Evolutionary conservation across 1,139 yeast genomes (phyloP).

Genomic region (Diutina rugosa): DNA sequence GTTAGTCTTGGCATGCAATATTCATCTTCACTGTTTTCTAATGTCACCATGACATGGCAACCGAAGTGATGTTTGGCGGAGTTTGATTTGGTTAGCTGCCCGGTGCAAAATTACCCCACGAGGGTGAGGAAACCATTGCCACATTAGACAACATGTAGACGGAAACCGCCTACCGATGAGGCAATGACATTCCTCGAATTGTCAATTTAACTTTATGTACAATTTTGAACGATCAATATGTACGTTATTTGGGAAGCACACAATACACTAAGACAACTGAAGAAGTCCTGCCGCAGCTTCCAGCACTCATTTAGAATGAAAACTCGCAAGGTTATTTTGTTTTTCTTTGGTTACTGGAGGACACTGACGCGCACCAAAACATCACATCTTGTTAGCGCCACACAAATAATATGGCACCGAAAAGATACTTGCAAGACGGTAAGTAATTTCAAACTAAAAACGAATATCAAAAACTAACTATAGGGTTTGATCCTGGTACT

Average conservation of each 20-base stretch:
- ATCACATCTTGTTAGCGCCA: neutral
- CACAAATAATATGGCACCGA: neutral
- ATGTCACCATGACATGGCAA: neutral
- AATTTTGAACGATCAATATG: too few relatives aligned
- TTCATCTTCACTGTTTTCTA: neutral
- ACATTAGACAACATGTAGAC: neutral
- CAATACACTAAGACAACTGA: too few relatives aligned
- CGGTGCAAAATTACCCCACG: neutral
- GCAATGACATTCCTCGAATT: too few relatives aligned
- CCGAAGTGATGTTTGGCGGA: neutral
- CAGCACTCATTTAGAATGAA: neutral
- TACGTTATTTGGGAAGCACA: too few relatives aligned
- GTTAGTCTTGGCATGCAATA: neutral
- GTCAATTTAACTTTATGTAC: too few relatives aligned
- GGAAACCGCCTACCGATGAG: neutral
- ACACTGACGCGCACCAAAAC: neutral
- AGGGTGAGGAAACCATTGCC: neutral
- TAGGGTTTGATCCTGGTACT: neutral
- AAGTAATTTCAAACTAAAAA: neutral
- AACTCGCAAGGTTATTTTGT: neutral
- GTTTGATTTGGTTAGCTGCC: neutral
- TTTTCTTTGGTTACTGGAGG: neutral
- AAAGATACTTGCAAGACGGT: neutral
- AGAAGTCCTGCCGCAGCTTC: neutral
- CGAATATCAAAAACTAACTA: neutral